These are phyloP conservation scores for Limnanthes douglasii DNA, from an alignment of 345 rosid species.

Conservation along the genomic window DNA sequence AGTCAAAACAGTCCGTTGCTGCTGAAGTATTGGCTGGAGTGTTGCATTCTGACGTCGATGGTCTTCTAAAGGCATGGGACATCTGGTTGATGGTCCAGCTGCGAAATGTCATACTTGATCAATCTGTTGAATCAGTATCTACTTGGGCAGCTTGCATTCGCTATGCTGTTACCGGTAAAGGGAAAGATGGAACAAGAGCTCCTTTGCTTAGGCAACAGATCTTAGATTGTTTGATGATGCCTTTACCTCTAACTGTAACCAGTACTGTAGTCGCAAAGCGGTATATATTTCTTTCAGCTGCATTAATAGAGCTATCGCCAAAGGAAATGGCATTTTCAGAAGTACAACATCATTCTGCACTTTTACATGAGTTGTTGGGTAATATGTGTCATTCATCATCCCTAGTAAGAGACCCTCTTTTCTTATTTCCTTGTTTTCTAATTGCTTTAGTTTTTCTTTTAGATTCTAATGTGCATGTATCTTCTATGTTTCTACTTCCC, in stretches of 20 bases:
- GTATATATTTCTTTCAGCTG: slow-evolving; percentile 86
- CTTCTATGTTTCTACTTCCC: too few species aligned
- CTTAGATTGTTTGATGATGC: slow-evolving; percentile 64
- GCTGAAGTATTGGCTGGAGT: slow-evolving; percentile 94
- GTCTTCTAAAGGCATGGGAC: slow-evolving; percentile 75
- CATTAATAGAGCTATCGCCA: slow-evolving; percentile 79
- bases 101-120: slow-evolving; percentile 68
- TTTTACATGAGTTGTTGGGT: slow-evolving; percentile 62
- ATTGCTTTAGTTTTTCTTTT: too few species aligned
- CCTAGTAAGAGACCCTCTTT: slow-evolving; percentile 90
- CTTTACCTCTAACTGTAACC: slow-evolving; percentile 71
- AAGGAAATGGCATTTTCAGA: slow-evolving; percentile 72
- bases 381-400: slow-evolving; percentile 97
- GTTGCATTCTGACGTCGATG: slow-evolving; percentile 81
- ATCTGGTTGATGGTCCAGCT: slow-evolving; percentile 80
- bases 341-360: slow-evolving; percentile 45
- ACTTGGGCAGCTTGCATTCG: slow-evolving; percentile 99
- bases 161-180: slow-evolving; percentile 98
- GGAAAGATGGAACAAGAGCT: slow-evolving; percentile 68
- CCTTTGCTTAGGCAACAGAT: slow-evolving; percentile 71
- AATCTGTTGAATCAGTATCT: slow-evolving; percentile 84
- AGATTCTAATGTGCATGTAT: too few species aligned
- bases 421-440: too few species aligned
- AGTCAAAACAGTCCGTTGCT: slow-evolving; percentile 97
- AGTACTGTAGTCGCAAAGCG: slow-evolving; percentile 89